Evolutionary conservation across 2,329 filamentous ascomycete species (phyloP).

Genomic region (Epichloe gansuensis): DNA sequence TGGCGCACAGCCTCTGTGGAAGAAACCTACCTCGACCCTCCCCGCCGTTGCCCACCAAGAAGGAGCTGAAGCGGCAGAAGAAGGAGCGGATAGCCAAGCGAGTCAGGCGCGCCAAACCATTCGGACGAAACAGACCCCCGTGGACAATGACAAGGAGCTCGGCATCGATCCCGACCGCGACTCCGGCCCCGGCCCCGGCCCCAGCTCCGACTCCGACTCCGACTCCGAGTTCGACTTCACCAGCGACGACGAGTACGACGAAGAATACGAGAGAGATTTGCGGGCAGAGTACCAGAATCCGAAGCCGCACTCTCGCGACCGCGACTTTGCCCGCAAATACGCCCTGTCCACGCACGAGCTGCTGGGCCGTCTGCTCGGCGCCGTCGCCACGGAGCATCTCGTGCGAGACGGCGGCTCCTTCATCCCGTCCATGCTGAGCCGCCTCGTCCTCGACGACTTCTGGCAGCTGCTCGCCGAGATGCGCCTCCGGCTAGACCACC

Average conservation of each 20-base stretch:
- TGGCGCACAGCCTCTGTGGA: slow-evolving; percentile 8
- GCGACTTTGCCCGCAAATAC: slow-evolving; percentile 18
- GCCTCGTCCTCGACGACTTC: too few species aligned
- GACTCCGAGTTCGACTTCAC: background rate
- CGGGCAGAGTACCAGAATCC: slow-evolving; percentile 11
- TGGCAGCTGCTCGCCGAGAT: too few species aligned
- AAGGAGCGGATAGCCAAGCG: background rate
- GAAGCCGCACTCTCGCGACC: slow-evolving; percentile 11
- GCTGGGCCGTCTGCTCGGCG: too few species aligned
- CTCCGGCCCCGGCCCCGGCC: rapidly evolving
- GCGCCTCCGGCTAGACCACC: slow-evolving; percentile 12
- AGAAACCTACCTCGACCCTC: slow-evolving; percentile 17
- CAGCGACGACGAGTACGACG: background rate
- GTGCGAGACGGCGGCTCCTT: too few species aligned
- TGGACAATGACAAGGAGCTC: background rate
- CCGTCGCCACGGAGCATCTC: too few species aligned
- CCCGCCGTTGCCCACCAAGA: slow-evolving; percentile 10
- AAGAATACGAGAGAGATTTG: slow-evolving; percentile 4
- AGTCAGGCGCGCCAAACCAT: background rate
- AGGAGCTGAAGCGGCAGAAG: background rate
- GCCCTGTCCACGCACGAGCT: slow-evolving; percentile 9
- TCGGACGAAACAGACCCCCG: background rate
- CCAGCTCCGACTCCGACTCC: too few species aligned
- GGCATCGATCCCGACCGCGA: background rate
- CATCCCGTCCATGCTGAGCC: too few species aligned